phyloP scores from a whole-genome alignment of 1,284 basidiomycete genomes.

The Irpex sp. region DNA sequence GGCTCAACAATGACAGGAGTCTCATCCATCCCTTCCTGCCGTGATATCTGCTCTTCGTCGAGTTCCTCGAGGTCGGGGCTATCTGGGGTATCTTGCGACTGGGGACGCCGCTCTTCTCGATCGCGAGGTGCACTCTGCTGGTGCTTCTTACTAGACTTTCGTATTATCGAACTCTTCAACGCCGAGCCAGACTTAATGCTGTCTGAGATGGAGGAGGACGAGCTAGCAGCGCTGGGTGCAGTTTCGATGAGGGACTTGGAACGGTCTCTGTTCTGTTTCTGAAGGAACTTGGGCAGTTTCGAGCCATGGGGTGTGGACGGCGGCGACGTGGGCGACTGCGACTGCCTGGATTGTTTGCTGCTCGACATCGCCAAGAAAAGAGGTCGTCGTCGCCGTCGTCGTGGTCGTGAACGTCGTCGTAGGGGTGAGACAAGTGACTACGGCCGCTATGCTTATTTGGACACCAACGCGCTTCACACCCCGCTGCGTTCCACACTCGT shows the following conservation, averaged over 20 bases:
- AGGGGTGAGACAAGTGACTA: neutral
- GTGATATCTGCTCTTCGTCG: conserved; percentile 18
- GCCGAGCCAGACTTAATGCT: conserved; percentile 21
- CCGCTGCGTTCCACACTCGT: neutral
- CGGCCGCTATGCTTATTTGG: neutral
- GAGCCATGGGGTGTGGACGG: conserved; percentile 32
- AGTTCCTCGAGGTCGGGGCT: conserved; percentile 16
- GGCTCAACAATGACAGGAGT: conserved; percentile 52
- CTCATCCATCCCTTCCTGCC: conserved; percentile 29
- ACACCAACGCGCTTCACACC: neutral
- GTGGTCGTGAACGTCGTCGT: conserved; percentile 19
- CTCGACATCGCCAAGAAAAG: conserved; percentile 24
- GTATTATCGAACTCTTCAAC: conserved; percentile 14
- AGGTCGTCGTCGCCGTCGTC: conserved; percentile 16
- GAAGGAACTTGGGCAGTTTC: conserved; percentile 65
- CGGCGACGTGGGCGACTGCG: conserved; percentile 30
- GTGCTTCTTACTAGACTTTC: conserved; percentile 24
- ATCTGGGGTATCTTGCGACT: conserved; percentile 28
- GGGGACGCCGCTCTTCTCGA: conserved; percentile 23
- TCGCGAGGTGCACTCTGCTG: conserved; percentile 22
- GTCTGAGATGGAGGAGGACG: conserved; percentile 31
- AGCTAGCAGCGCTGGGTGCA: conserved; percentile 38
- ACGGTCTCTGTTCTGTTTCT: conserved; percentile 58
- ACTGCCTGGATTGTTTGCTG: conserved; percentile 25
- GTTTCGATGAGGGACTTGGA: conserved; percentile 53